A percentile compares a stretch with the other conserved stretches of the same genome.
phyloP scores from a whole-genome alignment of 2,329 filamentous ascomycete genomes.

The Fusarium oxysporum region DNA sequence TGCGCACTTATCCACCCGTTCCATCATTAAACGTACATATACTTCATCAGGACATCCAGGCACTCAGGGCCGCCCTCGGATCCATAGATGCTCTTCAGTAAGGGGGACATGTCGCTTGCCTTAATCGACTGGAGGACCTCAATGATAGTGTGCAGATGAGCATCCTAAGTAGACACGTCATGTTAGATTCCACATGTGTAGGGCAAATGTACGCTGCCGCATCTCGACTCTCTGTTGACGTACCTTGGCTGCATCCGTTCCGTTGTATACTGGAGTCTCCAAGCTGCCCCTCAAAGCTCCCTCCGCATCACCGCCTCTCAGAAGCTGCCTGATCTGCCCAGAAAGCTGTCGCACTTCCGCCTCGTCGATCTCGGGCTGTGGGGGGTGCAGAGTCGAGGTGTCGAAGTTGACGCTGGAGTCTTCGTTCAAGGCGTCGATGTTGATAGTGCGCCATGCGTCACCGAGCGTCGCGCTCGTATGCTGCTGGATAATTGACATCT shows the following conservation, averaged over 20 bases:
- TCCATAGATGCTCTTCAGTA: slow-evolving; percentile 83
- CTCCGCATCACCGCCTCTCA: slow-evolving; percentile 87
- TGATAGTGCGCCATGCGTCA: slow-evolving; percentile 86
- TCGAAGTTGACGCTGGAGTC: slow-evolving; percentile 95
- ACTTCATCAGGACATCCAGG: slow-evolving; percentile 96
- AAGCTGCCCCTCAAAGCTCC: slow-evolving; percentile 86
- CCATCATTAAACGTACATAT: slow-evolving; percentile 73
- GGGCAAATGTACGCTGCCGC: neutral
- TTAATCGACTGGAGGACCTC: slow-evolving; percentile 97
- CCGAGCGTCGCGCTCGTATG: slow-evolving; percentile 69
- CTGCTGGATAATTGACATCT: slow-evolving; percentile 76
- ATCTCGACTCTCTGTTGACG: neutral
- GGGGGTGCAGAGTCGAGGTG: slow-evolving; percentile 82
- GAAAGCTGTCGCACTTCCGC: slow-evolving; percentile 82
- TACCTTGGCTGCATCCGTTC: slow-evolving; percentile 69
- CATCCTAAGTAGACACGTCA: slow-evolving; percentile 66
- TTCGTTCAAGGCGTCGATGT: slow-evolving; percentile 90
- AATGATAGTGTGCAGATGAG: slow-evolving; percentile 86
- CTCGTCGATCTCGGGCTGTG: slow-evolving; percentile 78
- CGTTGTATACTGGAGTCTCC: slow-evolving; percentile 84
- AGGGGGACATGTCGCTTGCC: slow-evolving; percentile 92
- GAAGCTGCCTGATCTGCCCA: slow-evolving; percentile 85
- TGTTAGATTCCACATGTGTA: slow-evolving; percentile 8
- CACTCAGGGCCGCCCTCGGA: slow-evolving; percentile 85
- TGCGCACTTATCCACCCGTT: neutral